Base-by-base conservation (phyloP, 2,329 filamentous ascomycete species). In the Furcasterigmium sp. region DNA sequence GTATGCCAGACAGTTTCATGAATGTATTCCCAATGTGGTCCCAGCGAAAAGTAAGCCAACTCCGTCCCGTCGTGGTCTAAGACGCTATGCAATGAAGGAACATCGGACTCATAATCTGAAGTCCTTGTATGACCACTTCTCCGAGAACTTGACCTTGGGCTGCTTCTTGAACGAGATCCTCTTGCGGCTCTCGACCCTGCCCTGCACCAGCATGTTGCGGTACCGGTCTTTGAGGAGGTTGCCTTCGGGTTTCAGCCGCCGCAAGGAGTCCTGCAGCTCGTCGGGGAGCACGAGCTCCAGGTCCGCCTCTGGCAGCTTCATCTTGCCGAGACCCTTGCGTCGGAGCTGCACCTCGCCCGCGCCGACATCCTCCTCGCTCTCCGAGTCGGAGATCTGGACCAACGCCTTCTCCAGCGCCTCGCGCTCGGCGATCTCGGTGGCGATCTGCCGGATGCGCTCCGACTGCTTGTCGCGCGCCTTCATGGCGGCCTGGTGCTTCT, bases 121-220 rank as follows among this genome's bases (percentile, higher is more conserved):
- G 62, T 98, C 93, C 75, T 98, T 98, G 72, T 95, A 87, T 36
- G 84, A 82, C 93, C 93, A 98, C 69, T 97, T 98, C 78, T 97
- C 93, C 7, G 89, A 95, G 41, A 82, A 67, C 63, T 87, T 88
- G 53, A 73, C 82, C 75, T 83, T 91, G 50, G 80, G 79, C 72
- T 93, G 87, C 76, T 87, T 95, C 56, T 77, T 78, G 68, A 93
- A 91, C 7, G 84, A 78, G 45, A 91, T 79, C 41, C 84, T 83
- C 60, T 84, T 84, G 54, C 93, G 78, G 39, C 80, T 78, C 72
- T 98, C 93, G 48, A 98, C 68, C 68, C 93, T 95, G 46, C 93
- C 93, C 50, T 90, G 81, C 26, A 97, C 77, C 49, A 97, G 72
- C 67, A 97, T 73, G 62, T 80, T 97, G 49, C 93, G 76, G 71